Conservation (phyloP, 192 early-diverging fungal species). For the Cetraspora pellucida region DNA sequence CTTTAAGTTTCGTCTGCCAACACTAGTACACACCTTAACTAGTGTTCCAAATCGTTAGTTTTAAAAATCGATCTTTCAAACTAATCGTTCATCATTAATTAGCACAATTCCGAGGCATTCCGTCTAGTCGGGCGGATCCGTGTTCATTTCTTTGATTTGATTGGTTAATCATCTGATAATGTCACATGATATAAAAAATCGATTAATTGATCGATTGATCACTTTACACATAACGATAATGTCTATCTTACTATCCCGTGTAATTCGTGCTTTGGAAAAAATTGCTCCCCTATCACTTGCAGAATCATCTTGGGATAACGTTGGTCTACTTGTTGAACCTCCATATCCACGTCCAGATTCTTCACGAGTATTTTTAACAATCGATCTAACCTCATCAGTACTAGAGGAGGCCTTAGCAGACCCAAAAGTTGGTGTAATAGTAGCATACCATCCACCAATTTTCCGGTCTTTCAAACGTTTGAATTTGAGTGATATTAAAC, state of each 20-base stretch:
- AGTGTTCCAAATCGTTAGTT: too few species aligned
- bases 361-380: conserved; percentile 81
- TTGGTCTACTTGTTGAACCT: conserved; percentile 88
- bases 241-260: conserved; percentile 45
- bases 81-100: too few species aligned
- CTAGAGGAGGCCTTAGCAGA: conserved; percentile 77
- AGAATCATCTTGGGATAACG: conserved; percentile 88
- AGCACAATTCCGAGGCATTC: too few species aligned
- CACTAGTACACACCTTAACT: too few species aligned
- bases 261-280: conserved; percentile 70
- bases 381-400: conserved; percentile 83
- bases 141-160: too few species aligned
- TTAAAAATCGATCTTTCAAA: too few species aligned
- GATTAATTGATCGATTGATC: too few species aligned
- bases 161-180: too few species aligned
- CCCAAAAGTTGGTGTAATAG: conserved; percentile 79
- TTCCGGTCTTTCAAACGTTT: conserved; percentile 84
- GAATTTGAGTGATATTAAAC: conserved; percentile 73
- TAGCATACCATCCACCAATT: conserved; percentile 94
- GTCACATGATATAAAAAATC: too few species aligned
- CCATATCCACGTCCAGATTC: conserved; percentile 67
- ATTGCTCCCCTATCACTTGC: conserved; percentile 86
- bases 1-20: too few species aligned
- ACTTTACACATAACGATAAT: too few species aligned
- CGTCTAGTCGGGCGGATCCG: too few species aligned